Conservation (phyloP, 2,329 filamentous ascomycete species). For the Fusarium decemcellulare region DNA sequence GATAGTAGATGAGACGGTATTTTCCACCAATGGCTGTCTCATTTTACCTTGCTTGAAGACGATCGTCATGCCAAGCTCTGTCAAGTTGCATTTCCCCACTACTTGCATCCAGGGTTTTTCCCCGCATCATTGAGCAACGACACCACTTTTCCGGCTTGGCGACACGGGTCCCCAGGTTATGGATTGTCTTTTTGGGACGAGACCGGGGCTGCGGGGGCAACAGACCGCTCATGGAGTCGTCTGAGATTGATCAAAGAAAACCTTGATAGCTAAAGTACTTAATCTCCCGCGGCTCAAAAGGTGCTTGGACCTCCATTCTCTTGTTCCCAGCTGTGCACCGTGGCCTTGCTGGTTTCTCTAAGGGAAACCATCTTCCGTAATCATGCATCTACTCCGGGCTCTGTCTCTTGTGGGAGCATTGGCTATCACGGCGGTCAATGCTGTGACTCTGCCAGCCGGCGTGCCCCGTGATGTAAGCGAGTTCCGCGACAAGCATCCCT, state of each 20-base stretch:
- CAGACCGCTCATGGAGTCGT: background rate
- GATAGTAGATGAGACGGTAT: background rate
- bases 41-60: background rate
- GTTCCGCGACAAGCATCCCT: conserved; percentile 36
- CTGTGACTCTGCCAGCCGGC: conserved; percentile 16
- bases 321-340: background rate
- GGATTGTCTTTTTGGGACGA: background rate
- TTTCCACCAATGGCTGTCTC: background rate
- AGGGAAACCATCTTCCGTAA: too few relatives aligned
- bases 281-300: too few relatives aligned
- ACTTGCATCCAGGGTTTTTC: background rate
- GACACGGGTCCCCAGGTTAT: background rate
- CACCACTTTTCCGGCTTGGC: conserved; percentile 14
- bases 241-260: background rate
- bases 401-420: background rate
- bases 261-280: background rate
- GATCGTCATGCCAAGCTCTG: background rate
- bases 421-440: background rate
- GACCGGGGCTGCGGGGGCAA: background rate
- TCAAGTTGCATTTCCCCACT: background rate
- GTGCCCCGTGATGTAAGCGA: conserved; percentile 24
- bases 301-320: background rate
- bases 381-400: background rate
- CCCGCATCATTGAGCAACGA: background rate
- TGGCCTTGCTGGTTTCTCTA: background rate